A percentile compares a stretch with the other conserved stretches of the same genome.
Conservation (phyloP, 2,329 filamentous ascomycete species). For the Cladosporium sp. region DNA sequence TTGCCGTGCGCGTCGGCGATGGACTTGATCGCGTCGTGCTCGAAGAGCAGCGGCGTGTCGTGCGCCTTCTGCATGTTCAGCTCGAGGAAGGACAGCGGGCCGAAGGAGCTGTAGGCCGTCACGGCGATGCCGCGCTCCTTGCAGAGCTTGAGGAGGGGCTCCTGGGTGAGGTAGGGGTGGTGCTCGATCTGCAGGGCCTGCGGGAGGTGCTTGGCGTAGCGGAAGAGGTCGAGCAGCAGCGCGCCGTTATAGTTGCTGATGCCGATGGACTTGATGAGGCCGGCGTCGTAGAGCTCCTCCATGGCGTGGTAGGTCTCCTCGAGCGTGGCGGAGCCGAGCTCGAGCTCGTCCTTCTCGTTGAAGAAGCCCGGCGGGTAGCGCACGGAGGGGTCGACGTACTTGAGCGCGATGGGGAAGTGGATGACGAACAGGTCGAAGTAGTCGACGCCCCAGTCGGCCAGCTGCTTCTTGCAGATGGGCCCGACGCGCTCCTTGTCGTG, state of each 20-base stretch:
- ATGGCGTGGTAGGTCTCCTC: conserved; percentile 79
- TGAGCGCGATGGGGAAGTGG: conserved; percentile 81
- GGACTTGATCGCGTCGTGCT: conserved; percentile 57
- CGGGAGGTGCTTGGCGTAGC: conserved; percentile 67
- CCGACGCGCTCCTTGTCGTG: conserved; percentile 73
- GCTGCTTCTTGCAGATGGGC: conserved; percentile 68
- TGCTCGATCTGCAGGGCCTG: conserved; percentile 83
- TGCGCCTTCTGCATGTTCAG: conserved; percentile 64
- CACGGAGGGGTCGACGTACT: conserved; percentile 73
- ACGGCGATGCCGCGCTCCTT: conserved; percentile 64
- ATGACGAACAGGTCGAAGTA: conserved; percentile 78
- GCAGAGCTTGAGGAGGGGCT: conserved; percentile 62
- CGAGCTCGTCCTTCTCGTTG: conserved; percentile 56
- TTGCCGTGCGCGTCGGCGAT: conserved; percentile 66
- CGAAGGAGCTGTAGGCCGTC: conserved; percentile 80
- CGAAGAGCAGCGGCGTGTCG: conserved; percentile 62
- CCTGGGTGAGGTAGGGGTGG: conserved; percentile 80
- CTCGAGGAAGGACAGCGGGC: conserved; percentile 71
- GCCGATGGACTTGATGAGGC: conserved; percentile 67
- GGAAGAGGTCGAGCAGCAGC: conserved; percentile 71
- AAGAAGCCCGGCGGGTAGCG: conserved; percentile 77
- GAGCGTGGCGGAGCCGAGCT: conserved; percentile 62
- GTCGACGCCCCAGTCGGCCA: conserved; percentile 75
- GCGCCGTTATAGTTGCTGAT: conserved; percentile 77
- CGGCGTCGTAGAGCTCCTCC: conserved; percentile 64